These are phyloP conservation scores for Hypomontagnella monticulosa DNA, from an alignment of 495 filamentous ascomycete species.

Conservation along the genomic window DNA sequence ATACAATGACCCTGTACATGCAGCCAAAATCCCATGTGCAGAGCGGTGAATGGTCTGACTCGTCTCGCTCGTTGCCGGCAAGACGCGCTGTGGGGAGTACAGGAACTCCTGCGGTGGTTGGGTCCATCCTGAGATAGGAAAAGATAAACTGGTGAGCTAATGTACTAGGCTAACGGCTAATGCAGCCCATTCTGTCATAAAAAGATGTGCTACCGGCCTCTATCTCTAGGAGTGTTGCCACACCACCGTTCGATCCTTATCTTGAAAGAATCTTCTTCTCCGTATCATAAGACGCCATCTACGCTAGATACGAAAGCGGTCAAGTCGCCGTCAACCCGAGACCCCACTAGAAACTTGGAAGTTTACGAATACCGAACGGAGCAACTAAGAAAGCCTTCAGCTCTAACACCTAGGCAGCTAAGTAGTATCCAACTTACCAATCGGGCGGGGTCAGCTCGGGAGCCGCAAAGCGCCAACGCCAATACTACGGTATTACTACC, in stretches of 20 bases:
- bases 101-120: constrained; percentile 19
- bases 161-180: constrained; percentile 1
- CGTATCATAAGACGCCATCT: constrained; percentile 13
- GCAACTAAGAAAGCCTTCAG: constrained; percentile 1
- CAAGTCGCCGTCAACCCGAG: constrained; percentile 24
- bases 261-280: constrained; percentile 14
- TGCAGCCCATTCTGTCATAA: constrained; percentile 5
- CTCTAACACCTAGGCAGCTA: too few relatives aligned
- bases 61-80: constrained; percentile 1
- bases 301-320: constrained; percentile 24
- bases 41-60: constrained; percentile 41
- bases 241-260: constrained; percentile 25
- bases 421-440: constrained; percentile 2
- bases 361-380: neutral
- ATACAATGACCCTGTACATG: constrained; percentile 20
- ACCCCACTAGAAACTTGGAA: constrained; percentile 4
- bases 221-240: neutral
- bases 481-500: neutral
- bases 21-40: constrained; percentile 11
- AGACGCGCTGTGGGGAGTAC: constrained; percentile 16
- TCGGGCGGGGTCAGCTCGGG: constrained; percentile 21
- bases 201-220: neutral
- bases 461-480: constrained; percentile 30
- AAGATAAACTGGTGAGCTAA: constrained; percentile 24
- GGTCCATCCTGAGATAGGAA: constrained; percentile 18